Evolutionary conservation across 73 alveolate genomes (phyloP).

Genomic region (Tetrahymena malaccensis): DNA sequence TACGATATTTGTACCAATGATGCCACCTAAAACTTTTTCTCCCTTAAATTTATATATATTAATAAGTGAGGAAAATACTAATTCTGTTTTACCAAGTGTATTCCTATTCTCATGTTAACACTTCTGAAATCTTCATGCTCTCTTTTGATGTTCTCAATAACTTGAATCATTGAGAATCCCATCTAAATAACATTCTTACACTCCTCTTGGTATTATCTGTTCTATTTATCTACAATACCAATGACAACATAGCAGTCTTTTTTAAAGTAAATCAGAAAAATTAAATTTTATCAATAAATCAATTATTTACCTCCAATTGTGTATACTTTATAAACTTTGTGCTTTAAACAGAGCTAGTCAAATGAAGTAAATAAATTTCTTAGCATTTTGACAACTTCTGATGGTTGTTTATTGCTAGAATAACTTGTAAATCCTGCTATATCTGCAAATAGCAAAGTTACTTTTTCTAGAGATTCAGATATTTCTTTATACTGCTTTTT

Average conservation of each 20-base stretch:
- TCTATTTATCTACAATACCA: constrained; percentile 24
- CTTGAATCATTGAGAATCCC: constrained; percentile 40
- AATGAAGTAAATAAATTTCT: constrained; percentile 31
- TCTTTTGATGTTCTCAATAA: constrained; percentile 15
- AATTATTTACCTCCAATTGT: constrained; percentile 21
- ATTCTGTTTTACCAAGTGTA: constrained; percentile 31
- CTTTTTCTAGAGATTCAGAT: constrained; percentile 21
- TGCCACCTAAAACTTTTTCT: constrained; percentile 29
- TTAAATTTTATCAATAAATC: background rate
- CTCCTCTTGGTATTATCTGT: constrained; percentile 14
- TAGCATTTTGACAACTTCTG: constrained; percentile 42
- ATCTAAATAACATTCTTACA: constrained; percentile 26
- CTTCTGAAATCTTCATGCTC: constrained; percentile 35
- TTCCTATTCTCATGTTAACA: constrained; percentile 37
- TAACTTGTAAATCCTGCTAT: constrained; percentile 45
- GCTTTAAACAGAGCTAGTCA: constrained; percentile 37
- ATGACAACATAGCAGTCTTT: constrained; percentile 49
- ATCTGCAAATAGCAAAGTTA: constrained; percentile 42
- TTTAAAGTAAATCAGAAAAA: background rate
- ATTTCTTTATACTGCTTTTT: background rate
- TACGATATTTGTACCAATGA: constrained; percentile 33
- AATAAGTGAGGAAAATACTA: background rate
- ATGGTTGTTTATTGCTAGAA: constrained; percentile 25
- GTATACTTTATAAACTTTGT: constrained; percentile 34
- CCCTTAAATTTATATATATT: constrained; percentile 1